phyloP scores from a whole-genome alignment of 345 rosid species.

The Salix dunnii region DNA sequence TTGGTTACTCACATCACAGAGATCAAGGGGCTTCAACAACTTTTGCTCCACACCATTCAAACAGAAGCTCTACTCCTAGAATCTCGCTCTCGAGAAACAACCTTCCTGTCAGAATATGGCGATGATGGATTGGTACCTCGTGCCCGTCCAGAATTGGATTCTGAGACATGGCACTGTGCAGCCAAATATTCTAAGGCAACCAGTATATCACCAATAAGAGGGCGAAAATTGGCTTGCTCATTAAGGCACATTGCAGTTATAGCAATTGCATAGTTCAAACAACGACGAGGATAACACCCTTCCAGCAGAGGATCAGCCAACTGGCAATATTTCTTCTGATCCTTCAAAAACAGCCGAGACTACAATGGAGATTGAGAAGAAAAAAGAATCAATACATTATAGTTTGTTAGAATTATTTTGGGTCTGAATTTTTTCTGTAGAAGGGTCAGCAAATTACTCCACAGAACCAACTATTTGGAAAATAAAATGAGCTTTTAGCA shows the following conservation, averaged over 20 bases:
- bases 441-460: not conserved
- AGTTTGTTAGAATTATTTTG: not conserved
- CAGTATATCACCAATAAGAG: conserved; percentile 77
- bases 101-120: not conserved
- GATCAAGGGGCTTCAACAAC: conserved; percentile 1
- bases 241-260: conserved; percentile 87
- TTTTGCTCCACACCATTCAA: conserved; percentile 8
- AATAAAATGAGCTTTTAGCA: not conserved
- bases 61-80: not conserved
- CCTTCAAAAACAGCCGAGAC: conserved; percentile 68
- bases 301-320: conserved; percentile 73
- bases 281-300: conserved; percentile 67
- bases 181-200: conserved; percentile 54
- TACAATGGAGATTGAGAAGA: conserved; percentile 25
- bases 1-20: conserved; percentile 12
- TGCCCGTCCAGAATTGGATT: not conserved
- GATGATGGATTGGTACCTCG: not conserved
- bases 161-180: conserved; percentile 7
- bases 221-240: conserved; percentile 88
- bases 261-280: conserved; percentile 86
- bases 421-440: not conserved
- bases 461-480: not conserved
- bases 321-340: conserved; percentile 60
- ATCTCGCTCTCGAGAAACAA: not conserved
- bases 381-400: not conserved